Conservation (phyloP, 1,139 yeast species). For the Pichia kudriavzevii region DNA sequence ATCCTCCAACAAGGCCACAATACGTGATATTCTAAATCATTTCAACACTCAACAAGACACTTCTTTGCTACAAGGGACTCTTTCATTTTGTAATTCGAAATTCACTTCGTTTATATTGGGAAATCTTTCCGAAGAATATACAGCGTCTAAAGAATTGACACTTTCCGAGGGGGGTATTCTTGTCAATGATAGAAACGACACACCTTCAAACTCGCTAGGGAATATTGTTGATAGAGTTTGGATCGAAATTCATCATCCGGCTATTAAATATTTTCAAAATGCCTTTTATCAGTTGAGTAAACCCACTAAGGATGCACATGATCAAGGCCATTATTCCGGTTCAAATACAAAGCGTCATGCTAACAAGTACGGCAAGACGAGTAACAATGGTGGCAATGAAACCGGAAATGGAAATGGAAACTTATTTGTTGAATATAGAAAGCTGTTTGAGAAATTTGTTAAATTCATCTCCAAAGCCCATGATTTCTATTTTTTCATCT, state of each 20-base stretch:
- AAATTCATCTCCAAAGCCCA: conserved; percentile 41
- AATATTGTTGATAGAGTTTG: conserved; percentile 42
- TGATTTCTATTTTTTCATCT: conserved; percentile 38
- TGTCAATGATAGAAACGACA: conserved; percentile 4
- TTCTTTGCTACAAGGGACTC: conserved; percentile 39
- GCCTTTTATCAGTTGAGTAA: conserved; percentile 31
- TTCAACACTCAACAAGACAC: conserved; percentile 29
- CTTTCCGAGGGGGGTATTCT: not conserved
- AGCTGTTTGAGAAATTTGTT: conserved; percentile 42
- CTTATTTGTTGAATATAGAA: conserved; percentile 52
- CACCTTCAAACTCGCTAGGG: conserved; percentile 10
- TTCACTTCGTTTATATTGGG: conserved; percentile 34
- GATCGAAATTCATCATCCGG: conserved; percentile 58
- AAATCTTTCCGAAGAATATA: conserved; percentile 25
- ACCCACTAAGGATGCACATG: not conserved
- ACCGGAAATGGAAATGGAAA: no score
- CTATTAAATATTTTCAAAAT: conserved; percentile 45
- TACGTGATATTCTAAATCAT: conserved; percentile 21
- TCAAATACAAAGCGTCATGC: conserved; percentile 14
- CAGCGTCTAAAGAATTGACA: no score
- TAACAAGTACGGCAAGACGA: conserved; percentile 8
- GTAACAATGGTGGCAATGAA: conserved; percentile 10
- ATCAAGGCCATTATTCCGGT: conserved; percentile 1
- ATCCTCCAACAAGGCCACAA: conserved; percentile 15
- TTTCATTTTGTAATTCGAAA: conserved; percentile 37